phyloP scores from a whole-genome alignment of 768 basidiomycete species.

The Crepidotus variabilis region DNA sequence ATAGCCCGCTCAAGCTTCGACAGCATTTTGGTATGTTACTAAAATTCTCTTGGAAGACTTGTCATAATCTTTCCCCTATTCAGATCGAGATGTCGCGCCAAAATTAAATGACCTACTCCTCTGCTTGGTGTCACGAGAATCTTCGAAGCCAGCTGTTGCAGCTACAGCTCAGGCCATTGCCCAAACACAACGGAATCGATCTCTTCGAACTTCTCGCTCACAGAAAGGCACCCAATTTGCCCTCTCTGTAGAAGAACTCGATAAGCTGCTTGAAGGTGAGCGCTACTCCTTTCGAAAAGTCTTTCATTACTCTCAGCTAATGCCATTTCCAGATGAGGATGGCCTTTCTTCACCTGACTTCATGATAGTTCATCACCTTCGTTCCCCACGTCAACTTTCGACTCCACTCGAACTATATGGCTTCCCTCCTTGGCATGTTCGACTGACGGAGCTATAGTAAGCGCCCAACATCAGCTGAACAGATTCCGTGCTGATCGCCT shows the following conservation, averaged over 20 bases:
- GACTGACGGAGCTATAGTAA: constrained; percentile 77
- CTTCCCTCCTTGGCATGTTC: constrained; percentile 85
- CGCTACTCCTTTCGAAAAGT: constrained; percentile 1
- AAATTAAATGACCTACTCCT: constrained; percentile 35
- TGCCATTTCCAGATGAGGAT: constrained; percentile 35
- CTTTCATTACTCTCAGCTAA: constrained; percentile 4
- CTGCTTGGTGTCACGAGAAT: constrained; percentile 52
- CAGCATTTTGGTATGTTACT: not conserved
- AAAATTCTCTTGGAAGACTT: not conserved
- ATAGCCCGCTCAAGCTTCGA: constrained; percentile 6
- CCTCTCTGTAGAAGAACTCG: constrained; percentile 43
- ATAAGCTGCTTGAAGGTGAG: constrained; percentile 58
- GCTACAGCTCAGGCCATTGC: constrained; percentile 46
- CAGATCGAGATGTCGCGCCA: constrained; percentile 3
- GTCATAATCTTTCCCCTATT: not conserved
- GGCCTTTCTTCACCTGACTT: constrained; percentile 70
- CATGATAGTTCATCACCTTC: constrained; percentile 66
- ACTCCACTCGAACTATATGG: constrained; percentile 64
- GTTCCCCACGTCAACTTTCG: constrained; percentile 28
- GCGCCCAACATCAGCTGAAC: constrained; percentile 16
- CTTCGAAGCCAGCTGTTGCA: constrained; percentile 66
- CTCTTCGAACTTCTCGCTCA: constrained; percentile 14
- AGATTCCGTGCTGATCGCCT: constrained; percentile 6
- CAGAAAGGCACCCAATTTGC: constrained; percentile 21
- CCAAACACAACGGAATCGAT: constrained; percentile 21